Evolutionary conservation across 2,329 filamentous ascomycete species (phyloP).

Genomic region (Magnaporthiopsis rhizophila): DNA sequence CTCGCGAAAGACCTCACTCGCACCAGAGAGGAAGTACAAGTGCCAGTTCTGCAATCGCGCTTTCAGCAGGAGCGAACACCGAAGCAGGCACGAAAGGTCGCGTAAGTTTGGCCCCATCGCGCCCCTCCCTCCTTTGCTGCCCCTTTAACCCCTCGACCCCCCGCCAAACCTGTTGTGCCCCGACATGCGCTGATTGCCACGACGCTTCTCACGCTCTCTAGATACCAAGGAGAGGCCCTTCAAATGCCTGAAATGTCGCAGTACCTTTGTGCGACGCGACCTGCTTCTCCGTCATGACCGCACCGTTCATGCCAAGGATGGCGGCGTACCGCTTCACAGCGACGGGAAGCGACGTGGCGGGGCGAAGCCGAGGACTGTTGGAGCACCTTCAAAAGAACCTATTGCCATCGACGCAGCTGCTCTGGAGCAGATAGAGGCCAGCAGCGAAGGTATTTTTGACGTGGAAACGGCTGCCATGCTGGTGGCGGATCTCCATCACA

Average conservation of each 20-base stretch:
- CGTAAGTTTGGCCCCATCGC: slow-evolving; percentile 58
- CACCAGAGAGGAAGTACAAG: slow-evolving; percentile 97
- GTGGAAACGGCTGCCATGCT: slow-evolving; percentile 97
- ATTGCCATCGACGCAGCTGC: slow-evolving; percentile 78
- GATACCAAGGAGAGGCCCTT: slow-evolving; percentile 98
- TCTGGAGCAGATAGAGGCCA: slow-evolving; percentile 86
- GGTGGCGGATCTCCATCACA: slow-evolving; percentile 96
- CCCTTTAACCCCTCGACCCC: slow-evolving; percentile 8
- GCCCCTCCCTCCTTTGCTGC: slow-evolving; percentile 11
- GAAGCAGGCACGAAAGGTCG: slow-evolving; percentile 92
- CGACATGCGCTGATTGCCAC: background rate
- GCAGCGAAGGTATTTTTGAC: slow-evolving; percentile 85
- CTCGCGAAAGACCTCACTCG: slow-evolving; percentile 66
- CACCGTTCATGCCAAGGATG: slow-evolving; percentile 97
- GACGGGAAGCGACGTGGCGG: slow-evolving; percentile 81
- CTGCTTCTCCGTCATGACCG: slow-evolving; percentile 93
- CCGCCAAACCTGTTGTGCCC: background rate
- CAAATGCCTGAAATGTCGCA: slow-evolving; percentile 96
- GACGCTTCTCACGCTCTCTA: slow-evolving; percentile 29
- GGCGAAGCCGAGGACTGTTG: slow-evolving; percentile 55
- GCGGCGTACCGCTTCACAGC: slow-evolving; percentile 85
- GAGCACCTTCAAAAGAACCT: slow-evolving; percentile 64
- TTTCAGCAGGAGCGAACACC: slow-evolving; percentile 94
- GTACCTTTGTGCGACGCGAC: slow-evolving; percentile 96
- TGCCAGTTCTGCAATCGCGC: slow-evolving; percentile 98